phyloP scores from a whole-genome alignment of 345 rosid species.

The Eucalyptus camaldulensis region DNA sequence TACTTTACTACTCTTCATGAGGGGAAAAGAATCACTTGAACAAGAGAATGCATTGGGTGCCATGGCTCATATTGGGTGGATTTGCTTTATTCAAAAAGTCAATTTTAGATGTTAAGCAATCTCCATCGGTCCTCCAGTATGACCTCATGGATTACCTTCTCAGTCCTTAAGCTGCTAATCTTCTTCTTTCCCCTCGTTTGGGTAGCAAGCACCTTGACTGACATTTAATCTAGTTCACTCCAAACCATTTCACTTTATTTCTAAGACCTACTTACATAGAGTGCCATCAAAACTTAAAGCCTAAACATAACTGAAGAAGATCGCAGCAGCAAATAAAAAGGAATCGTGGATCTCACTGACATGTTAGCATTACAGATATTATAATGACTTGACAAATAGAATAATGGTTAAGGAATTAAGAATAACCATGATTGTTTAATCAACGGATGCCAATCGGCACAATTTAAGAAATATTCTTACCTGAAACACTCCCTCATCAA shows the following conservation, averaged over 20 bases:
- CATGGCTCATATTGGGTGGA: not conserved
- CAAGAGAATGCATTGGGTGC: not conserved
- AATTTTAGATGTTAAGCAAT: not conserved
- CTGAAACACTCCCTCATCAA: slow-evolving; percentile 82
- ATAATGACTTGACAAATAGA: not conserved
- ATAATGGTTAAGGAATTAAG: not conserved
- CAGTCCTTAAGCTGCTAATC: not conserved
- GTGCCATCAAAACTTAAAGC: not conserved
- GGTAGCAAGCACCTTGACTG: not conserved
- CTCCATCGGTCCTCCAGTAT: not conserved
- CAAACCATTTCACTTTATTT: not conserved
- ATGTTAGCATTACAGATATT: not conserved
- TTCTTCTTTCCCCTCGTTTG: not conserved
- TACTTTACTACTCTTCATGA: not conserved
- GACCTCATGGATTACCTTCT: not conserved
- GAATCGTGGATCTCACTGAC: not conserved
- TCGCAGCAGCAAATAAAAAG: not conserved
- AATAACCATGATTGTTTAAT: not conserved
- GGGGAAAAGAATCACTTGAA: not conserved
- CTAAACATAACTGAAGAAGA: not conserved
- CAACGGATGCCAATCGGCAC: not conserved
- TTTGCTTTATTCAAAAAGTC: not conserved
- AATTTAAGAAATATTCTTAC: slow-evolving; percentile 9
- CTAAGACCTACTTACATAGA: not conserved
- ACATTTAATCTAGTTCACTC: not conserved